Conservation (phyloP, 192 early-diverging fungal species). For the Pilaira anomala region DNA sequence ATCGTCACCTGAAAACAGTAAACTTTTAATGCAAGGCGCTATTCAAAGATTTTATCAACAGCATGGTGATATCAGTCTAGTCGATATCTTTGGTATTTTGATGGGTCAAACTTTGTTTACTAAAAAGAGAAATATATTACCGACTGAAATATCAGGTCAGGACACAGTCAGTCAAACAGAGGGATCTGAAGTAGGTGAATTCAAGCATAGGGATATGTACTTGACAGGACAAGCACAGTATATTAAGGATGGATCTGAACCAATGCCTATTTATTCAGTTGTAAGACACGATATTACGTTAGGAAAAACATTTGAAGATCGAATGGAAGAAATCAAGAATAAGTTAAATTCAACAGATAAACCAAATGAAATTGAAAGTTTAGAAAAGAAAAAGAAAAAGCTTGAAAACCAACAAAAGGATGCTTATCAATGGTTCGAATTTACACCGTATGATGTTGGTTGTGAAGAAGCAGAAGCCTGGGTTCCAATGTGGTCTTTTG, state of each 20-base stretch:
- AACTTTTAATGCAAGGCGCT: conserved; percentile 24
- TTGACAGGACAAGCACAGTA: conserved; percentile 49
- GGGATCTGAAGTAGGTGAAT: conserved; percentile 38
- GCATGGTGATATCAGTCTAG: conserved; percentile 37
- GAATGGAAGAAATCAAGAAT: conserved; percentile 11
- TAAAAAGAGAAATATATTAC: conserved; percentile 24
- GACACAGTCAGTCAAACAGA: conserved; percentile 14
- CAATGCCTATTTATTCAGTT: conserved; percentile 78
- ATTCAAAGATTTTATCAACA: conserved; percentile 30
- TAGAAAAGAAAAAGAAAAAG: conserved; percentile 28
- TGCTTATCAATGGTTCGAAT: conserved; percentile 79
- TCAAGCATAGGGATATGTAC: conserved; percentile 41
- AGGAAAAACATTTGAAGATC: neutral
- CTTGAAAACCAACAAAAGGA: neutral
- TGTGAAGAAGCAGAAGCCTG: conserved; percentile 71
- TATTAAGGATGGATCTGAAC: conserved; percentile 56
- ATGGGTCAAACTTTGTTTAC: conserved; percentile 46
- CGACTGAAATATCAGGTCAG: neutral
- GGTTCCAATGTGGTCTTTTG: conserved; percentile 78
- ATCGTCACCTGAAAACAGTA: conserved; percentile 17
- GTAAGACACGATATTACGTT: conserved; percentile 58
- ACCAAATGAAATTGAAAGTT: too few relatives aligned
- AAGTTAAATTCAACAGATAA: conserved; percentile 7
- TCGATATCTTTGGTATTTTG: conserved; percentile 60
- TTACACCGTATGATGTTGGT: conserved; percentile 77